These are phyloP conservation scores for Colletotrichum zoysiae DNA, from an alignment of 2,329 filamentous ascomycete genomes.

Conservation along the genomic window DNA sequence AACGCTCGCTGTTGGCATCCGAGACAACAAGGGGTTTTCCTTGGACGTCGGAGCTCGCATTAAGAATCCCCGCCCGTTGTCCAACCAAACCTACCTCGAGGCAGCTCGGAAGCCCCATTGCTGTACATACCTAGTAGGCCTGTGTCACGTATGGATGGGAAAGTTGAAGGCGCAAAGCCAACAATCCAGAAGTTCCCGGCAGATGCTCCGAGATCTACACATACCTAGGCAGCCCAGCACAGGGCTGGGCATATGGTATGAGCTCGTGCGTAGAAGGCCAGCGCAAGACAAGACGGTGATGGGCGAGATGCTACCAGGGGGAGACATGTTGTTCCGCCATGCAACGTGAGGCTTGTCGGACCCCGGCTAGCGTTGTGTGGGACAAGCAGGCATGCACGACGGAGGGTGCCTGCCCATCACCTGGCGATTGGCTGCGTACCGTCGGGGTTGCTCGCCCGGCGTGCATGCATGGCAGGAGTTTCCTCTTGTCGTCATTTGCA, in stretches of 20 bases:
- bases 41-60: neutral
- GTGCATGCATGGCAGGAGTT: constrained; percentile 33
- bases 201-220: constrained; percentile 16
- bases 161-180: constrained; percentile 12
- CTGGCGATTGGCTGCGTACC: constrained; percentile 28
- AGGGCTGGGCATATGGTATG: neutral
- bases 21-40: constrained; percentile 34
- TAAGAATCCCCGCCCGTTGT: constrained; percentile 18
- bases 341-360: constrained; percentile 31
- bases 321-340: constrained; percentile 20
- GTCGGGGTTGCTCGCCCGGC: constrained; percentile 39
- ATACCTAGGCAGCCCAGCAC: constrained; percentile 14
- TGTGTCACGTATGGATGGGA: constrained; percentile 9
- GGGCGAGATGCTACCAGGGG: constrained; percentile 19
- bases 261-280: constrained; percentile 7
- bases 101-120: neutral
- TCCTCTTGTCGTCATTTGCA: constrained; percentile 14
- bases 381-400: constrained; percentile 36
- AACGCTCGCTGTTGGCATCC: constrained; percentile 15
- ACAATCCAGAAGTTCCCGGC: constrained; percentile 8
- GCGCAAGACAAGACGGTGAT: constrained; percentile 11
- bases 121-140: constrained; percentile 8
- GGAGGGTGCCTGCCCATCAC: constrained; percentile 32
- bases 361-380: constrained; percentile 29
- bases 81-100: neutral